A percentile compares a stretch with the other conserved stretches of the same genome.
Evolutionary conservation across 108 stramenopile genomes (phyloP).

Genomic region (Discostella pseudostelligera): DNA sequence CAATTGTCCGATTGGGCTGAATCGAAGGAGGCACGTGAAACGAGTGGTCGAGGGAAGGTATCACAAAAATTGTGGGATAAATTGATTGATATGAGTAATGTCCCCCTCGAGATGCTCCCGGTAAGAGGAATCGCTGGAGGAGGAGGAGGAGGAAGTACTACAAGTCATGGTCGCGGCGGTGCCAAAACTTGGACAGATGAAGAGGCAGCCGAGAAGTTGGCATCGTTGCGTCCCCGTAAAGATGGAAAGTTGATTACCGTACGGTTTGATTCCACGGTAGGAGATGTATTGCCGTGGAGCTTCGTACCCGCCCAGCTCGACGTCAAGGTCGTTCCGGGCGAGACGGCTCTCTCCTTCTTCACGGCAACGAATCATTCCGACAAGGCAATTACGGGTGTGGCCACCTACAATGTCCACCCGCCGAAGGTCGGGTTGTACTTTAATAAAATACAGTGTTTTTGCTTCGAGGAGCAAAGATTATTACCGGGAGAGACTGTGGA

Average conservation of each 20-base stretch:
- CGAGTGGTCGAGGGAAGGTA: constrained; percentile 30
- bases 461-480: constrained; percentile 99
- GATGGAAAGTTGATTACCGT: constrained; percentile 91
- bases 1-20: constrained; percentile 56
- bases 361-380: constrained; percentile 91
- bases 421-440: constrained; percentile 96
- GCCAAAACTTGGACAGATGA: constrained; percentile 88
- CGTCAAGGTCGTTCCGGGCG: constrained; percentile 96
- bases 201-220: constrained; percentile 79
- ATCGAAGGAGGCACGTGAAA: constrained; percentile 32
- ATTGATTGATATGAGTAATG: constrained; percentile 45
- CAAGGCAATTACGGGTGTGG: constrained; percentile 97
- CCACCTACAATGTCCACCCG: constrained; percentile 99
- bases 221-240: constrained; percentile 78
- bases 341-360: constrained; percentile 97
- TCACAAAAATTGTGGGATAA: constrained; percentile 39
- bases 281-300: constrained; percentile 92
- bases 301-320: constrained; percentile 91
- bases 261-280: constrained; percentile 92
- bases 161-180: constrained; percentile 41
- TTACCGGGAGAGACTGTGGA: constrained; percentile 97
- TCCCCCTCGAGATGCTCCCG: constrained; percentile 47
- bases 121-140: neutral
- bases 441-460: constrained; percentile 99
- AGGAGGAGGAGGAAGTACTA: neutral